Evolutionary conservation across 257 asterid genomes (phyloP).

Genomic region (Gynochthodes officinalis): DNA sequence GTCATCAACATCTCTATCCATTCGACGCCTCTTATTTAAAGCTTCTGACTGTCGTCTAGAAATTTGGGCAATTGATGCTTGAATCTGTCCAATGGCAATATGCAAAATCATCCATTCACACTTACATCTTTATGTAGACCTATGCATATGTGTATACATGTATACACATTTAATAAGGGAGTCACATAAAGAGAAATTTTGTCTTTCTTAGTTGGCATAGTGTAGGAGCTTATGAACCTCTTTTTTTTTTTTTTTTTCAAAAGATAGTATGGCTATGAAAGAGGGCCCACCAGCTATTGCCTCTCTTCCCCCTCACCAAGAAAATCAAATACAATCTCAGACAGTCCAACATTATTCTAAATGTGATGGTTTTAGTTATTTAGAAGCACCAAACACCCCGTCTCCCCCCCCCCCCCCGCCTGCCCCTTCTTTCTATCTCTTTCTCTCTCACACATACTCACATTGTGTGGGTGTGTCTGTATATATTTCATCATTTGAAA

Average conservation of each 20-base stretch:
- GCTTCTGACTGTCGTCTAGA: conserved; percentile 41
- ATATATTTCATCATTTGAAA: no score
- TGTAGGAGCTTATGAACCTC: conserved; percentile 2
- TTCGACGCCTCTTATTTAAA: conserved; percentile 31
- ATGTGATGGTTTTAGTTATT: no score
- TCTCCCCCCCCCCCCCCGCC: no score
- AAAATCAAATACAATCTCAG: neutral
- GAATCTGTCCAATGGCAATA: conserved; percentile 30
- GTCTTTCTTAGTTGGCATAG: neutral
- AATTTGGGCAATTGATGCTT: conserved; percentile 39
- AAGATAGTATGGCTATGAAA: neutral
- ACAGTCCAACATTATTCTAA: neutral
- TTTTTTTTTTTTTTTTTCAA: no score
- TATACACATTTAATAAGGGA: neutral
- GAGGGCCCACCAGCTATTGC: neutral
- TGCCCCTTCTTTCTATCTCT: no score
- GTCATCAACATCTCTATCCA: conserved; percentile 23
- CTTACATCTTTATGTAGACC: neutral
- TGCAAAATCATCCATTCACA: neutral
- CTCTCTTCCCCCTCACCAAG: neutral
- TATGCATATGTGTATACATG: neutral
- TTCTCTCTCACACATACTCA: no score
- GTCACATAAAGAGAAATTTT: neutral
- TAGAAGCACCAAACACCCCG: no score
- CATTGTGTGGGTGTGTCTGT: no score